Percentiles rank a stretch among this genome's conserved stretches.
phyloP scores from a whole-genome alignment of 192 early-diverging fungal species.

The Linnemannia elongata region DNA sequence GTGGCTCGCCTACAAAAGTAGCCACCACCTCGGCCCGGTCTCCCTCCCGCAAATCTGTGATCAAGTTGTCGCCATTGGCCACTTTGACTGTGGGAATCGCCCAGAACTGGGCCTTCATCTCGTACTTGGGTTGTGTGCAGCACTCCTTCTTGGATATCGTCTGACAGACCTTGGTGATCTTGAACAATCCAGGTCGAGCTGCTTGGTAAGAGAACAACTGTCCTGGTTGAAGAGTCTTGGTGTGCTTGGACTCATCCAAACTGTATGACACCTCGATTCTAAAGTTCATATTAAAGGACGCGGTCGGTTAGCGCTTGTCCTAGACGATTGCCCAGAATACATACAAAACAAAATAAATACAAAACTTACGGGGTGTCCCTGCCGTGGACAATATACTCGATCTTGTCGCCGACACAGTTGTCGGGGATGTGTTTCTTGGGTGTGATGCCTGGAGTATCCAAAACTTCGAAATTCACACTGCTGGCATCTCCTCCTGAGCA shows the following conservation, averaged over 20 bases:
- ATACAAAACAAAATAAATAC: background rate
- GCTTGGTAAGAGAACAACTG: conserved; percentile 27
- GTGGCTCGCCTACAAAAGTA: conserved; percentile 42
- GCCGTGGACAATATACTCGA: conserved; percentile 44
- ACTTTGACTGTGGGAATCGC: conserved; percentile 42
- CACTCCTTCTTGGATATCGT: conserved; percentile 41
- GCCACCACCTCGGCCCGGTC: conserved; percentile 37
- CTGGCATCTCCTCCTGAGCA: conserved; percentile 26
- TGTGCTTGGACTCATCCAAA: conserved; percentile 29
- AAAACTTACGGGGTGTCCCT: conserved; percentile 28
- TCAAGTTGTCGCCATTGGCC: conserved; percentile 26
- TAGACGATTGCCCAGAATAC: background rate
- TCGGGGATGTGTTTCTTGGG: conserved; percentile 22
- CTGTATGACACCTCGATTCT: conserved; percentile 51
- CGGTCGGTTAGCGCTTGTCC: background rate
- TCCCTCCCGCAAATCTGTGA: conserved; percentile 40
- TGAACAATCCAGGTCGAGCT: conserved; percentile 26
- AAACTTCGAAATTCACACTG: conserved; percentile 42
- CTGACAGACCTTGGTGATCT: conserved; percentile 39
- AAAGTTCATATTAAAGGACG: background rate
- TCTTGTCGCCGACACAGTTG: conserved; percentile 44
- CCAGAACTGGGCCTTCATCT: conserved; percentile 35
- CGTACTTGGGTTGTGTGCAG: conserved; percentile 33
- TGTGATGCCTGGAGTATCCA: conserved; percentile 41
- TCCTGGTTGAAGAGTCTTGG: conserved; percentile 13